Evolutionary conservation across 2,329 filamentous ascomycete species (phyloP).

Genomic region (Aspergillus sp.): DNA sequence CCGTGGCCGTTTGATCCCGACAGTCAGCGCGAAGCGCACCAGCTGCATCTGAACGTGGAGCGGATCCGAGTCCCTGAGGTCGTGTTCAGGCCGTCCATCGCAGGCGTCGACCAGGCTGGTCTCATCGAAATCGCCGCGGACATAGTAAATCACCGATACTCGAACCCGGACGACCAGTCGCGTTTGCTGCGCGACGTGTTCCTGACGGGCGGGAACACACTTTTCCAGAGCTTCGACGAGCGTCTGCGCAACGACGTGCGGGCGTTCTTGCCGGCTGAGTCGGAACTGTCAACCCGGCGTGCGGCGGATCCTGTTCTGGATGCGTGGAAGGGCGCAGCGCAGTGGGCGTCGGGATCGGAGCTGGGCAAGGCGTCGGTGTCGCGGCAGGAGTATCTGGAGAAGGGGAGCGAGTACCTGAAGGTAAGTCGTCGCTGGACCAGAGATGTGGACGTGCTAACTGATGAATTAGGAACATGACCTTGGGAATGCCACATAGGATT

Average conservation of each 20-base stretch:
- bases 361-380: slow-evolving; percentile 61
- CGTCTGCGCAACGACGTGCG: slow-evolving; percentile 63
- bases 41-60: slow-evolving; percentile 93
- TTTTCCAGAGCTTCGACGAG: slow-evolving; percentile 81
- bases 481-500: slow-evolving; percentile 27
- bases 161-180: slow-evolving; percentile 47
- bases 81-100: slow-evolving; percentile 84
- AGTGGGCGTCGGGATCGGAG: slow-evolving; percentile 57
- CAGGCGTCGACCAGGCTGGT: slow-evolving; percentile 85
- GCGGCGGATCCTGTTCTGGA: slow-evolving; percentile 72
- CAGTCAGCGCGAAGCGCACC: slow-evolving; percentile 69
- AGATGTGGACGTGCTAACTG: slow-evolving; percentile 5
- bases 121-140: slow-evolving; percentile 86
- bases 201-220: slow-evolving; percentile 82
- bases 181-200: slow-evolving; percentile 79
- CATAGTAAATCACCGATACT: slow-evolving; percentile 75
- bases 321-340: slow-evolving; percentile 86
- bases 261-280: slow-evolving; percentile 60
- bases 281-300: slow-evolving; percentile 58
- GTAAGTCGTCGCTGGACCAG: slow-evolving; percentile 27
- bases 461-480: slow-evolving; percentile 28
- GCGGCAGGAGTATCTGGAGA: slow-evolving; percentile 78
- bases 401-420: slow-evolving; percentile 90
- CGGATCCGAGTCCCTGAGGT: slow-evolving; percentile 90
- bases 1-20: slow-evolving; percentile 76